These are phyloP conservation scores for Cercophora newfieldiana DNA, from an alignment of 495 filamentous ascomycete species.

Conservation along the genomic window DNA sequence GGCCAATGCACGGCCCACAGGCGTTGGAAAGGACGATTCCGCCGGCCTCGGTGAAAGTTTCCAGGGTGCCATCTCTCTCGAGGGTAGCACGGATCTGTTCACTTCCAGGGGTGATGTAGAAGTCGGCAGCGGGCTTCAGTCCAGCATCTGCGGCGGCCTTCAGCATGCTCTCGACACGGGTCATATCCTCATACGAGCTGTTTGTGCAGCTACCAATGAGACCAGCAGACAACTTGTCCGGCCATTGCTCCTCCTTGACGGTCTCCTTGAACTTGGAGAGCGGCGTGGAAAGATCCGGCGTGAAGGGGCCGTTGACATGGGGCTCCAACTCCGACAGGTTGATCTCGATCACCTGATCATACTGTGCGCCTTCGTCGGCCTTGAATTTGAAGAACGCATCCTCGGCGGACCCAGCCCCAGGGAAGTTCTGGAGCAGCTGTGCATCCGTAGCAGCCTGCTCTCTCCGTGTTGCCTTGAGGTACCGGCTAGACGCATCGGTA, in stretches of 20 bases:
- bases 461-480: constrained; percentile 82
- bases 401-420: constrained; percentile 36
- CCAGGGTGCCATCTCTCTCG: constrained; percentile 78
- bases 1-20: constrained; percentile 92
- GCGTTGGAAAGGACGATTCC: constrained; percentile 92
- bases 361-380: constrained; percentile 78
- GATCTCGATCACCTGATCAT: constrained; percentile 91
- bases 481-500: constrained; percentile 54
- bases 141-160: constrained; percentile 86
- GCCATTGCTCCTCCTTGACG: constrained; percentile 84
- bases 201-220: constrained; percentile 98
- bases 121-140: constrained; percentile 81
- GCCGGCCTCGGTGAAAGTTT: constrained; percentile 84
- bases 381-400: constrained; percentile 51
- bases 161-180: constrained; percentile 84
- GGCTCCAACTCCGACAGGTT: constrained; percentile 88
- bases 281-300: constrained; percentile 90
- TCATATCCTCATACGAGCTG: constrained; percentile 98
- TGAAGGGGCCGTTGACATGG: constrained; percentile 97
- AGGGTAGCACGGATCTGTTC: constrained; percentile 96
- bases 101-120: constrained; percentile 94
- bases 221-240: constrained; percentile 83
- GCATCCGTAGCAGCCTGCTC: constrained; percentile 67
- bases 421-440: constrained; percentile 48
- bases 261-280: constrained; percentile 83